Percentiles rank a stretch among this genome's conserved stretches.
Evolutionary conservation across 1,139 yeast species (phyloP).

Genomic region (Yamadazyma jaroonii): DNA sequence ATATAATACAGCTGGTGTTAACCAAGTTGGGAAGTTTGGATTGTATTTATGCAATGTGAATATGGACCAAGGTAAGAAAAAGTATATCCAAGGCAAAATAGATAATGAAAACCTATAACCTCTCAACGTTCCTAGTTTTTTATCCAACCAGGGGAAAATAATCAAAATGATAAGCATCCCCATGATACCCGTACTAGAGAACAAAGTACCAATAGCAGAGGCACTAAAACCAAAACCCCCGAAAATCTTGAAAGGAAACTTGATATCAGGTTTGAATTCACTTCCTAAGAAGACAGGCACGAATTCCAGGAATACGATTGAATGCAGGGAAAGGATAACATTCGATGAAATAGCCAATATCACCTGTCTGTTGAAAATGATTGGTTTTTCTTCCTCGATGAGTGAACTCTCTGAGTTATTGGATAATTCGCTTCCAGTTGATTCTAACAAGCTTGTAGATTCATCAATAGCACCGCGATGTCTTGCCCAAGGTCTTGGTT

Average conservation of each 20-base stretch:
- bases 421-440: neutral
- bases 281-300: constrained; percentile 58
- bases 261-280: constrained; percentile 24
- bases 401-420: neutral
- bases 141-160: constrained; percentile 54
- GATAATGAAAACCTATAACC: constrained; percentile 42
- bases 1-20: constrained; percentile 23
- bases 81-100: constrained; percentile 47
- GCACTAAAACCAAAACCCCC: constrained; percentile 35
- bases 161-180: constrained; percentile 52
- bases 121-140: constrained; percentile 43
- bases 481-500: constrained; percentile 12
- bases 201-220: constrained; percentile 48
- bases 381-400: constrained; percentile 2
- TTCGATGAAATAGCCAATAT: constrained; percentile 12
- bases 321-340: constrained; percentile 30
- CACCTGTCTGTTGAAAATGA: constrained; percentile 11
- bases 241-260: constrained; percentile 30
- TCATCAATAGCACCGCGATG: constrained; percentile 1
- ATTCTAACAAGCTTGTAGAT: constrained; percentile 5
- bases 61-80: constrained; percentile 49
- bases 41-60: constrained; percentile 36
- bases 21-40: constrained; percentile 22
- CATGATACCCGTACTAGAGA: constrained; percentile 54
- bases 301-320: constrained; percentile 53